Base-by-base conservation (phyloP, 306 rosid species). In the Begonia peltatifolia region DNA sequence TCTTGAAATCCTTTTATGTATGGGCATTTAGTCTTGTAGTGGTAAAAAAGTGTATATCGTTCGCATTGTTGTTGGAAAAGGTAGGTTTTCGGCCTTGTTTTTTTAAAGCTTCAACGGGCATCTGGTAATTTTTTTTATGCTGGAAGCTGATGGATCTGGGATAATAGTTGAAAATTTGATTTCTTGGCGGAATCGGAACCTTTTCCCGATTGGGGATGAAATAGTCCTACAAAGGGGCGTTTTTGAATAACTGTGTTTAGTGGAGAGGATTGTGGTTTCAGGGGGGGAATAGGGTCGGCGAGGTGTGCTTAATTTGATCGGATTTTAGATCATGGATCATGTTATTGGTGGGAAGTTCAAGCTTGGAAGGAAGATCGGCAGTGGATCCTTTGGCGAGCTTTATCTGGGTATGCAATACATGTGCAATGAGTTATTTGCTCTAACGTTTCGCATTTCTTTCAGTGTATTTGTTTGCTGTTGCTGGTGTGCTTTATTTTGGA, bases 321-420 rank as follows among this genome's bases (percentile, higher is more conserved):
- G 65, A 18, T 23, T 20, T 73, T 66, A 66, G 67, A 76, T 63
- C 55, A 90, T 90, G 99, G 99, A 86, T 59, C 96, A 77, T 71
- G 87, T 83, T 74, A 72, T 90, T 73, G 94, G 78, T 61, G 90
- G 87, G 8, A 86, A 77, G 78, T 90, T 90, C 61, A 90, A 86
- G 77, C 74, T 90, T 20, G 99, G 99, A 62, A 82, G 99, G 76
- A 90, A 90, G 82, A 90, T 90, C 65, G 99, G 99, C 46, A 86
- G 99, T 67, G 99, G 99, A 43, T 90, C 99, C 46, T 90, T 90
- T 57, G 99, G 99, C 50, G 99, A 90, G 76, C 99, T 90, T 20
- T 86, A 85, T 83, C 51, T 90, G 72, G 94, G 99, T 83, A 61
- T 62, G 66, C 38, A 57, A 13, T 11, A 15, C 47, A 20, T 62